Base-by-base conservation (phyloP, 2,329 filamentous ascomycete species). In the Fusarium udum region DNA sequence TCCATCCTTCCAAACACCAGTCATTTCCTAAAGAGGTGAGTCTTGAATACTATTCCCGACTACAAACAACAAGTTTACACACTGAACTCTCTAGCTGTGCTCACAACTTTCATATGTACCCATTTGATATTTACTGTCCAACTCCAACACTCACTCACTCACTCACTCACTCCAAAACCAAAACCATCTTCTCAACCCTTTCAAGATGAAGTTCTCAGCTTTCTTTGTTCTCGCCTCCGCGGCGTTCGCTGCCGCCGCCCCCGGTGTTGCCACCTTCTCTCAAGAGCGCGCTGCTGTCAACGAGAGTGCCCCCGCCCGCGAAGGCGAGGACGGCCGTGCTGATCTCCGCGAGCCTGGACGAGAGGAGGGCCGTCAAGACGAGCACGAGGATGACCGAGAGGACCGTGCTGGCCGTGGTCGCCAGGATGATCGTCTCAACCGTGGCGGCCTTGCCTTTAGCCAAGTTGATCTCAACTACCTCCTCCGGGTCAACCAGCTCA, bases 121-220 rank as follows among this genome's bases (percentile, higher is more conserved):
- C 52, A 40, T 51, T 49, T 57, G 43, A 57, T 56, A 64, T 58
- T 61, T 72, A 61, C 69, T 68, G 56, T 59, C 37, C 15, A 46
- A 60, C 32, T 46, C 31, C 14, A n/a, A n/a, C 34, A 72, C 45
- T 45, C 71, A 64, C 53, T 46, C 26, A 22, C 14, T 48, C 26
- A 48, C 45, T 45, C 71, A 64, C 53, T 46, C 26, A 22, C 14
- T 48, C 26, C 31, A 39, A 11, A 34, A 42, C 13, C 34, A 55
- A 16, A 36, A 31, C n/a, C 40, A 45, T 24, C n/a, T 45, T 31
- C 26, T 14, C n/a, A 34, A 57, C 24, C 69, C 18, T 72, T 63
- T 79, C 84, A 87, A 83, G 74, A 88, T 88, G 86, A 86, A 87
- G 84, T 79, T 82, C 80, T 79, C 83, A 58, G 82, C 82, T 71